Evolutionary conservation across 129 eudicot genomes (phyloP), one percentile per base, ranked within the genome.

Genomic region (Flaveria linearis): DNA sequence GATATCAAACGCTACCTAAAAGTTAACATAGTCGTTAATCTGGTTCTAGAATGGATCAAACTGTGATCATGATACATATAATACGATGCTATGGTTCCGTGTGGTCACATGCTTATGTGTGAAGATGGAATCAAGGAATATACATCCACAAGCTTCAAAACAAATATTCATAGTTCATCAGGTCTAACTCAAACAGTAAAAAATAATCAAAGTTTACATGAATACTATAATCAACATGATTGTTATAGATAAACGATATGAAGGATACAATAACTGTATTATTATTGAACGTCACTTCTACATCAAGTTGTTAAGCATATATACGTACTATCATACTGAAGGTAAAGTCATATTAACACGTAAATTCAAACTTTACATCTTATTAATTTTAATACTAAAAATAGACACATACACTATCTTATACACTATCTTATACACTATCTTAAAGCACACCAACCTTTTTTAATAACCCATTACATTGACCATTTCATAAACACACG

Each of bases 401-500:
- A n/a, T n/a, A 17, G 4, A 18, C 11, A 17, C 17, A 16, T 16
- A 52, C 16, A 16, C 2, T 1, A 52, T 1, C 7, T 52, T 15
- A 3, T 16, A 52, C 16, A 16, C 2, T 1, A 52, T 1, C 7
- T 52, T 15, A 16, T 16, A 52, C 16, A 16, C 2, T 1, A 52
- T 1, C 7, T 52, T 15, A 3, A 51, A n/a, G n/a, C 58, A 52
- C 58, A 52, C 9, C 20, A 52, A 52, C 23, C 22, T 14, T 52
- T 52, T 52, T 5, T 14, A n/a, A n/a, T 15, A 13, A 26, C 5
- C 26, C 28, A 25, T n/a, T 18, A 47, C 28, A 45, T 73, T 65
- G 79, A 80, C 83, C 52, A 65, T 80, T 73, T 80, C 79, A 66
- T 3, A 72, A 11, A 42, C 61, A 80, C 66, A 71, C 39, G 30